These are phyloP conservation scores for Boletus tomentosulus DNA, from an alignment of 768 basidiomycete species.

Conservation along the genomic window DNA sequence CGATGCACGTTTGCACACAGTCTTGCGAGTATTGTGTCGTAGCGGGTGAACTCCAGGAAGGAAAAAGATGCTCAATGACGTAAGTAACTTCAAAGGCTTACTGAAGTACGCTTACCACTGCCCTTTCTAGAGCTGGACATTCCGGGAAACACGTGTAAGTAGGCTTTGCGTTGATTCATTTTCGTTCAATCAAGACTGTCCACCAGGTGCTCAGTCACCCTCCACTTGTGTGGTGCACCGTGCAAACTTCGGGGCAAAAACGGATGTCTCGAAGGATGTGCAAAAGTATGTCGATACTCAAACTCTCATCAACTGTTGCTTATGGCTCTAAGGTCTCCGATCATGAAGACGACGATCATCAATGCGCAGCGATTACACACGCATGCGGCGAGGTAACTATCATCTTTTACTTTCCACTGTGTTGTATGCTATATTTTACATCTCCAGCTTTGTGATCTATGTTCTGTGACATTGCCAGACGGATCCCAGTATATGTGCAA, in stretches of 20 bases:
- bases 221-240: conserved; percentile 52
- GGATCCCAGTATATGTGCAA: conserved; percentile 36
- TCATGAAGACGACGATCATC: conserved; percentile 47
- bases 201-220: conserved; percentile 46
- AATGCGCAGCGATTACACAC: conserved; percentile 49
- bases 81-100: conserved; percentile 27
- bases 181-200: not conserved
- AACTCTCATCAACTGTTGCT: not conserved
- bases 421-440: not conserved
- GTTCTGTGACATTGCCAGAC: conserved; percentile 20
- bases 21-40: conserved; percentile 42
- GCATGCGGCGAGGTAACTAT: conserved; percentile 50
- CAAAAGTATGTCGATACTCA: conserved; percentile 36
- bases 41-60: conserved; percentile 24
- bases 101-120: not conserved
- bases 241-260: conserved; percentile 43
- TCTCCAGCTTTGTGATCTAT: conserved; percentile 42
- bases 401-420: not conserved
- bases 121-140: conserved; percentile 48
- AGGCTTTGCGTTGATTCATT: conserved; percentile 1
- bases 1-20: conserved; percentile 43
- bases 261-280: conserved; percentile 52
- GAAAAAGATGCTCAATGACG: conserved; percentile 42
- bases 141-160: conserved; percentile 50
- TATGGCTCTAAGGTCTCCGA: conserved; percentile 36